Conservation (phyloP, 2,329 filamentous ascomycete species). For the Basipetospora chlamydospora region DNA sequence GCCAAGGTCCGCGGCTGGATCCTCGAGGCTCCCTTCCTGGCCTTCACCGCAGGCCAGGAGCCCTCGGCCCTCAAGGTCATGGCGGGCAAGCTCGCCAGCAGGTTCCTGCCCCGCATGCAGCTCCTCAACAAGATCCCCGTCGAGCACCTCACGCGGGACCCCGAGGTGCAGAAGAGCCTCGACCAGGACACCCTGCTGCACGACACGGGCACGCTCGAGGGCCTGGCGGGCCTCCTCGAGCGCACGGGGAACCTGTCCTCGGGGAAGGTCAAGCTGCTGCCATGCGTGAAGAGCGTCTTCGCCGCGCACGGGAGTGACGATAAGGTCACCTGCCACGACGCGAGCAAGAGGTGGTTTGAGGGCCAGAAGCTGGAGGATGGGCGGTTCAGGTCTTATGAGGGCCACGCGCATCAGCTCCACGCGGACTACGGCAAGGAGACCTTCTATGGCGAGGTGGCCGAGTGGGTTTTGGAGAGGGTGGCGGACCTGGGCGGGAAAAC, state of each 20-base stretch:
- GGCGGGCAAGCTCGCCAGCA: conserved; percentile 52
- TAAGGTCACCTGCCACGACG: conserved; percentile 49
- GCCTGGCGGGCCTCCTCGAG: conserved; percentile 63
- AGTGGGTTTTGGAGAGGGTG: conserved; percentile 45
- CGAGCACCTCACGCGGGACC: conserved; percentile 52
- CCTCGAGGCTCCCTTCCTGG: conserved; percentile 65
- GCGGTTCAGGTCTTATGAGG: conserved; percentile 58
- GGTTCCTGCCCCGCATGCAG: conserved; percentile 52
- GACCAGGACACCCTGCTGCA: conserved; percentile 59
- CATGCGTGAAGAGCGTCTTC: conserved; percentile 49
- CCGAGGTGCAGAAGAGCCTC: conserved; percentile 44
- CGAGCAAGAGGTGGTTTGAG: conserved; percentile 50
- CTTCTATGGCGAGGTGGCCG: conserved; percentile 43
- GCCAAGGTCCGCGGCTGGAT: conserved; percentile 56
- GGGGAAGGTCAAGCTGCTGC: conserved; percentile 37
- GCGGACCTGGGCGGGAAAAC: conserved; percentile 8
- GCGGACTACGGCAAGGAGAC: conserved; percentile 39
- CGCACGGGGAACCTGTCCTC: conserved; percentile 46
- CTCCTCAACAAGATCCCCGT: conserved; percentile 51
- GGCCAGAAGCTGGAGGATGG: conserved; percentile 47
- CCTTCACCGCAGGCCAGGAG: conserved; percentile 48
- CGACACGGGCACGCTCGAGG: conserved; percentile 74
- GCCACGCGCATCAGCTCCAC: conserved; percentile 64
- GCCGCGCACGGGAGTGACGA: conserved; percentile 67
- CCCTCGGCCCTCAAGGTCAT: conserved; percentile 50